A percentile compares a stretch with the other conserved stretches of the same genome.
These are phyloP conservation scores for Fusarium redolens DNA, from an alignment of 2,329 filamentous ascomycete genomes.

Conservation along the genomic window DNA sequence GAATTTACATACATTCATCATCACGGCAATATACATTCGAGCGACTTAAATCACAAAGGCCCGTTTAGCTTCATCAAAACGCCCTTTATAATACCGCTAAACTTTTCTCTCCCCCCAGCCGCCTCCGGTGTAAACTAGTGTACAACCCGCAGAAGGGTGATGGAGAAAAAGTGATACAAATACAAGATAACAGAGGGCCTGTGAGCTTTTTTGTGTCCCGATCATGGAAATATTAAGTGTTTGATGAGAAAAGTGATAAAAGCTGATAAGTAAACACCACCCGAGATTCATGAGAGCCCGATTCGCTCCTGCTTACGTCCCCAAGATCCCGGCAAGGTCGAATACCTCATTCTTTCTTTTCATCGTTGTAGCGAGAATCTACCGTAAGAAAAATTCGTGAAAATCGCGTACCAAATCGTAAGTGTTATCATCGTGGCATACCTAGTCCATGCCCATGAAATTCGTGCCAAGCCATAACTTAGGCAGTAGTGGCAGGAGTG, in stretches of 20 bases:
- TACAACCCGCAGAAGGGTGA: constrained; percentile 52
- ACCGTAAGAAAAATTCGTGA: constrained; percentile 54
- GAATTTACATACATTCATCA: neutral
- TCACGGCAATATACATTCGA: constrained; percentile 3
- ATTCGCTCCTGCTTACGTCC: constrained; percentile 44
- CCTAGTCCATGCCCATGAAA: constrained; percentile 41
- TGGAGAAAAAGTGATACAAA: constrained; percentile 50
- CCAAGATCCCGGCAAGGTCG: constrained; percentile 42
- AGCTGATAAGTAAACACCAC: constrained; percentile 44
- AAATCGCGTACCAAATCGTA: constrained; percentile 56
- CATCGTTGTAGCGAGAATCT: constrained; percentile 49
- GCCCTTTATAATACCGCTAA: constrained; percentile 50
- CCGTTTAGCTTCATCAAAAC: constrained; percentile 42
- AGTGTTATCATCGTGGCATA: constrained; percentile 49
- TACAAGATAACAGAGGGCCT: constrained; percentile 48
- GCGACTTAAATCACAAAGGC: constrained; percentile 4
- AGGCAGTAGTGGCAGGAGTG: constrained; percentile 48
- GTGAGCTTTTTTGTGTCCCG: constrained; percentile 44
- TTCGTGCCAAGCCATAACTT: constrained; percentile 43
- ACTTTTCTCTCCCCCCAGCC: constrained; percentile 49
- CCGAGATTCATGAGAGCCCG: constrained; percentile 44
- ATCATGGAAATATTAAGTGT: constrained; percentile 48
- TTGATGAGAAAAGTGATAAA: constrained; percentile 46
- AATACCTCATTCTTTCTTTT: constrained; percentile 42
- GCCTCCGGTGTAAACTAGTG: constrained; percentile 50